These are phyloP conservation scores for Trifolium fragiferum DNA, from an alignment of 306 rosid genomes.

Conservation along the genomic window DNA sequence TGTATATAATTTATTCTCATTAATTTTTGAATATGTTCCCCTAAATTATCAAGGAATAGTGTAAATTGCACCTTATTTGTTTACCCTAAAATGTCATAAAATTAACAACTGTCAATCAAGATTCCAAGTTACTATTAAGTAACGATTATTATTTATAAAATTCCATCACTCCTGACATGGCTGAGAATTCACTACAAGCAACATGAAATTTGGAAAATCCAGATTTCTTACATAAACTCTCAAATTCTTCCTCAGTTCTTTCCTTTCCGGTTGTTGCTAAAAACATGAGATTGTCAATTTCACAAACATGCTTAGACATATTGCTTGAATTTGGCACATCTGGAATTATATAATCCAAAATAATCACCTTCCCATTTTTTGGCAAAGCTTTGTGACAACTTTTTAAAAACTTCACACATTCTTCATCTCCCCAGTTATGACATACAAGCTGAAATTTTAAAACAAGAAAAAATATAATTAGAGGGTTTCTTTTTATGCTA, in stretches of 20 bases:
- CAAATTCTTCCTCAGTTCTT: conserved; percentile 35
- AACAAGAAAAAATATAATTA: too few species aligned
- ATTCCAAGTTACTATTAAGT: too few species aligned
- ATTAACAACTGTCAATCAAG: too few species aligned
- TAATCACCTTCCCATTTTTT: conserved; percentile 35
- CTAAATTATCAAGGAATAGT: too few species aligned
- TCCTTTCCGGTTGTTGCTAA: conserved; percentile 14
- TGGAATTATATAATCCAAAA: conserved; percentile 20
- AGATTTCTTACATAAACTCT: conserved; percentile 15
- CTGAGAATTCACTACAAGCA: background rate
- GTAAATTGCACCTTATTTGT: too few species aligned
- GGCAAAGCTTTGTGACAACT: conserved; percentile 39
- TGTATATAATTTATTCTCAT: too few species aligned
- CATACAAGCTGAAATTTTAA: conserved; percentile 24
- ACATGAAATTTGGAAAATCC: conserved; percentile 40
- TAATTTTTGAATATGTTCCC: too few species aligned
- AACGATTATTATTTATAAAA: conserved; percentile 27
- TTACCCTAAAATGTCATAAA: too few species aligned
- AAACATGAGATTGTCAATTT: conserved; percentile 30
- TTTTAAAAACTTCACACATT: conserved; percentile 29
- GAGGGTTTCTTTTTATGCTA: too few species aligned
- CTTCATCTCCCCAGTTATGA: conserved; percentile 37
- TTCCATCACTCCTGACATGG: conserved; percentile 7
- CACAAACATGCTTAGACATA: conserved; percentile 6
- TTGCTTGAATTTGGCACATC: conserved; percentile 23